Evolutionary conservation across 2,329 filamentous ascomycete genomes (phyloP).

Genomic region (Aureobasidium subglaciale): DNA sequence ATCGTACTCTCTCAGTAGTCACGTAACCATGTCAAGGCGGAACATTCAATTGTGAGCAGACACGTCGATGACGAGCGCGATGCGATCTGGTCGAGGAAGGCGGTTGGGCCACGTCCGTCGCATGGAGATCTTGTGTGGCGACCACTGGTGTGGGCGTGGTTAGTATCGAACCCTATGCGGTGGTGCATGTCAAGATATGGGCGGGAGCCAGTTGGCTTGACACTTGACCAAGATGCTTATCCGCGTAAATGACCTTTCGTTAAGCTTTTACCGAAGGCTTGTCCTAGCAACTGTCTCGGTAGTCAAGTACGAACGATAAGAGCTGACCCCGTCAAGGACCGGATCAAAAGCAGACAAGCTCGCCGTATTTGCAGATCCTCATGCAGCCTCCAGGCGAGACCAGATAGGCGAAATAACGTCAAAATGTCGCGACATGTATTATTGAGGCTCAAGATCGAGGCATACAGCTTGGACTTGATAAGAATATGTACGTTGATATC

Average conservation of each 20-base stretch:
- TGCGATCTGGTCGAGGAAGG: too few species aligned
- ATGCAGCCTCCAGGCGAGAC: background rate
- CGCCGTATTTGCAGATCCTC: background rate
- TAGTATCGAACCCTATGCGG: background rate
- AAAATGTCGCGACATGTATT: too few species aligned
- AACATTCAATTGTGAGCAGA: too few species aligned
- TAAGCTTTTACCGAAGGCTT: conserved; percentile 10
- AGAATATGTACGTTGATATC: background rate
- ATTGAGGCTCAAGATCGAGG: background rate
- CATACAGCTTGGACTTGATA: background rate
- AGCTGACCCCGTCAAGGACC: background rate
- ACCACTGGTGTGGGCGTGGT: background rate
- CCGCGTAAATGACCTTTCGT: background rate
- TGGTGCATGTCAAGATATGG: background rate
- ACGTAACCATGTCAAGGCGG: too few species aligned
- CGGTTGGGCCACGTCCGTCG: too few species aligned
- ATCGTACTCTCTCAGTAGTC: too few species aligned
- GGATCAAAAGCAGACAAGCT: background rate
- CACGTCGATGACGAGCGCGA: too few species aligned
- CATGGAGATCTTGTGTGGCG: background rate
- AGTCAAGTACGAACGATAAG: background rate
- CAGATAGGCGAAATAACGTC: background rate
- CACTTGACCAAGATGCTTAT: conserved; percentile 2
- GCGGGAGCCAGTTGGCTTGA: background rate
- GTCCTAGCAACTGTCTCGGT: background rate